Conservation (phyloP, 768 basidiomycete species). For the Vishniacozyma victoriae region DNA sequence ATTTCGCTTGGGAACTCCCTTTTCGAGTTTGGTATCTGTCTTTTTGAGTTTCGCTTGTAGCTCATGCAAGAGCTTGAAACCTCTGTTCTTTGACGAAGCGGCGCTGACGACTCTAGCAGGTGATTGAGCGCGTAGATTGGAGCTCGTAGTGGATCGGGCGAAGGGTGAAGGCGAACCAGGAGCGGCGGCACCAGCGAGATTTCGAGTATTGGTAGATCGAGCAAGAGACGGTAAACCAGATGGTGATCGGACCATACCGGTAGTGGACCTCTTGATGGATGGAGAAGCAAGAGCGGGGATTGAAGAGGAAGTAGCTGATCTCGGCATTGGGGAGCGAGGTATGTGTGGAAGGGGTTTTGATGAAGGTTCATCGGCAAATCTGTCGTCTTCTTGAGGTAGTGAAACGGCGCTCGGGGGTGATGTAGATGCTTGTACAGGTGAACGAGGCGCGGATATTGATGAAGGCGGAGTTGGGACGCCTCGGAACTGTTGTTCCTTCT, state of each 20-base stretch:
- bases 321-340: constrained; percentile 2
- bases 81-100: constrained; percentile 21
- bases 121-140: constrained; percentile 7
- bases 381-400: constrained; percentile 1
- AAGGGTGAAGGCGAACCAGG: constrained; percentile 17
- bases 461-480: constrained; percentile 29
- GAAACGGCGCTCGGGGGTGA: constrained; percentile 12
- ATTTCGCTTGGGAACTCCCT: constrained; percentile 24
- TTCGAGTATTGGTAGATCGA: constrained; percentile 31
- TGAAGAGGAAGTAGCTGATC: constrained; percentile 14
- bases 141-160: constrained; percentile 4
- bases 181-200: constrained; percentile 18
- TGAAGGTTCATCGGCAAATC: neutral
- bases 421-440: constrained; percentile 22
- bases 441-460: constrained; percentile 21
- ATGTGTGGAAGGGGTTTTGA: constrained; percentile 1
- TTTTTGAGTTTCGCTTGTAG: constrained; percentile 34
- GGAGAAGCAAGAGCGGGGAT: constrained; percentile 17
- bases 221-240: constrained; percentile 17
- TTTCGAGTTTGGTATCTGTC: constrained; percentile 35
- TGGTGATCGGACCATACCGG: constrained; percentile 18
- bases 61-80: constrained; percentile 30
- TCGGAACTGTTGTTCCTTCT: constrained; percentile 60
- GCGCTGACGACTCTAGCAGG: constrained; percentile 10
- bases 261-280: constrained; percentile 11